A percentile compares a stretch with the other conserved stretches of the same genome.
These are phyloP conservation scores for Centella asiatica DNA, from an alignment of 129 eudicot species.

Conservation along the genomic window DNA sequence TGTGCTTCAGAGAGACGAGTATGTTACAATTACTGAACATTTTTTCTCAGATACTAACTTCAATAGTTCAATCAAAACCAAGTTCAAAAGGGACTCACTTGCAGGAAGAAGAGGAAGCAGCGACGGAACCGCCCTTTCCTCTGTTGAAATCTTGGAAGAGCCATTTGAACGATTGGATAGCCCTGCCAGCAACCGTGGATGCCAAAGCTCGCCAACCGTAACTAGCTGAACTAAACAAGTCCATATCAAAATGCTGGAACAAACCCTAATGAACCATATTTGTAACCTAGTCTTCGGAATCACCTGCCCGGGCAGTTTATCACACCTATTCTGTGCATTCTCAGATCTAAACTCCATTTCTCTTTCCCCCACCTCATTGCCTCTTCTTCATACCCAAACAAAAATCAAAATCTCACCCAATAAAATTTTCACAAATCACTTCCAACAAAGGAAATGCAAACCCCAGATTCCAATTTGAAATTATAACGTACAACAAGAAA, in stretches of 20 bases:
- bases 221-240: conserved; percentile 83
- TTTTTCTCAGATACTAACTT: not conserved
- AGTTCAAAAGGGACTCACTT: conserved; percentile 42
- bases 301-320: conserved; percentile 45
- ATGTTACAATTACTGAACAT: no score
- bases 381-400: conserved; percentile 42
- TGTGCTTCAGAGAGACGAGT: not conserved
- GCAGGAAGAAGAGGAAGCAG: conserved; percentile 50
- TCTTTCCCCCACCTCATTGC: conserved; percentile 51
- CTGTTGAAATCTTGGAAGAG: conserved; percentile 17
- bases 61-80: not conserved
- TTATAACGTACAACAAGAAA: not conserved
- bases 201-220: conserved; percentile 75
- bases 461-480: not conserved
- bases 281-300: conserved; percentile 51
- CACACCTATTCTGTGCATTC: conserved; percentile 40
- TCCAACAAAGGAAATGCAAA: not conserved
- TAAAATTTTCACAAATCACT: not conserved
- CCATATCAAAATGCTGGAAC: conserved; percentile 91
- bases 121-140: conserved; percentile 17
- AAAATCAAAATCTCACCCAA: conserved; percentile 3
- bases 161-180: conserved; percentile 26
- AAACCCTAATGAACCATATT: conserved; percentile 79
- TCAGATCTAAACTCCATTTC: conserved; percentile 76
- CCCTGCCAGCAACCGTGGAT: conserved; percentile 43